Evolutionary conservation across 768 basidiomycete genomes (phyloP), one percentile per base, ranked within the genome.

Genomic region (Hydnomerulius pinastri): DNA sequence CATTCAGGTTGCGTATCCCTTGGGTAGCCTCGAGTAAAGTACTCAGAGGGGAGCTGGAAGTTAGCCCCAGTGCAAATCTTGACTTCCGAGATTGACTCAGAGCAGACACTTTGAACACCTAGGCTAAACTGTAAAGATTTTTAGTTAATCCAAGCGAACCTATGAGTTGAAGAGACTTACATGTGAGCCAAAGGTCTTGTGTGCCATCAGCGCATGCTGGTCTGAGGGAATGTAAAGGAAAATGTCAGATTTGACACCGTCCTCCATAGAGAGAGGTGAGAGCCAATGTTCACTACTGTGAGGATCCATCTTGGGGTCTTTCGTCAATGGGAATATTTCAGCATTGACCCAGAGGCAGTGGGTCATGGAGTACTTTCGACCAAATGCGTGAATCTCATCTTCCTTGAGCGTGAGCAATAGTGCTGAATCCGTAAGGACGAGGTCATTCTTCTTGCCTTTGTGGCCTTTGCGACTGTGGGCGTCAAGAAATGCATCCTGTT

Each of bases 231-330:
- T 43, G 36, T 49, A 53, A 24, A 41, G n/a, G 17, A 43, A 53
- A 10, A 53, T 13, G 17, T 53, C 47, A 3, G 47, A 30, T 38
- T 43, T 48, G 4, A 48, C 4, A 5, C 41, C 41, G 15, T 53
- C 52, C 24, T 53, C 47, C 11, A 48, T 53, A 10, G 47, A 17
- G 21, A 40, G 43, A 4, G 29, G 37, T 15, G 51, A 53, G 12
- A 40, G 17, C 51, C 51, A 53, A 32, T 11, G 13, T 23, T 47
- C 38, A 37, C 17, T 24, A 36, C 46, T 27, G 7, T 9, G 23
- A 30, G 48, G 51, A 12, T 35, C 27, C 2, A 36, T 37, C n/a
- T 17, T 29, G 5, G 51, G 51, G 35, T 43, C 25, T 10, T 24
- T 9, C 13, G 10, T 2, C 9, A 50, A 15, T 11, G 41, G 41